Evolutionary conservation across 1,284 basidiomycete species (phyloP), one percentile per base, ranked within the genome.

Genomic region (Boletellus dicymbophilus): DNA sequence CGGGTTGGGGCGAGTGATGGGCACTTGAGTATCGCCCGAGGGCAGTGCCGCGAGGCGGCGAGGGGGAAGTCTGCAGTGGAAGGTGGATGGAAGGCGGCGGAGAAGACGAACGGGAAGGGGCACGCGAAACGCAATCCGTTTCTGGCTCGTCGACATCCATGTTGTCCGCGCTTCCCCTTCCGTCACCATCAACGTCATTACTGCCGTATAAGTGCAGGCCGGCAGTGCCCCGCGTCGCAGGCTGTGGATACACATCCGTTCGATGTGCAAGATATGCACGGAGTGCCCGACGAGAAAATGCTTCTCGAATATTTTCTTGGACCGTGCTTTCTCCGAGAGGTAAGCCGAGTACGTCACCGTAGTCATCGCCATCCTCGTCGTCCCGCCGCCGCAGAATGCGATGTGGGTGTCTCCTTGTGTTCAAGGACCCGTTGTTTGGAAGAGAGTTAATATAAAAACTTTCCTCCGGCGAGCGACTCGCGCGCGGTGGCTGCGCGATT

Each of bases 291-390:
- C 72, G 68, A 22, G 75, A 74, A 48, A 87, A 69, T 40, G 84
- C 66, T 37, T 78, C 74, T 56, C 81, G 74, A 28, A 86, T 78
- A 54, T 83, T 80, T 54, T 77, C 74, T 62, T 85, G 84, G n/a
- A 82, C 75, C 25, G 72, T 69, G n/a, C 69, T 73, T 54, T 84
- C 81, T 22, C 81, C 84, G 18, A 82, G 74, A 2, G 82, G 81
- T 23, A 83, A 78, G 21, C 81, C 70, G 6, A 81, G 72, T 48
- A 82, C 70, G 42, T 76, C 72, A 20, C 73, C 74, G 15, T 60
- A 56, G 15, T 72, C 67, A 20, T 70, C 72, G 1, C 30, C 18
- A 1, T 67, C 70, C 25, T 71, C 69, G 12, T 65, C 70, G 16
- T 65, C 70, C 15, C 60, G 62, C 37, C 51, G 62, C 45, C 48